phyloP scores from a whole-genome alignment of 1,284 basidiomycete species.

The Porogramme epimiltina region DNA sequence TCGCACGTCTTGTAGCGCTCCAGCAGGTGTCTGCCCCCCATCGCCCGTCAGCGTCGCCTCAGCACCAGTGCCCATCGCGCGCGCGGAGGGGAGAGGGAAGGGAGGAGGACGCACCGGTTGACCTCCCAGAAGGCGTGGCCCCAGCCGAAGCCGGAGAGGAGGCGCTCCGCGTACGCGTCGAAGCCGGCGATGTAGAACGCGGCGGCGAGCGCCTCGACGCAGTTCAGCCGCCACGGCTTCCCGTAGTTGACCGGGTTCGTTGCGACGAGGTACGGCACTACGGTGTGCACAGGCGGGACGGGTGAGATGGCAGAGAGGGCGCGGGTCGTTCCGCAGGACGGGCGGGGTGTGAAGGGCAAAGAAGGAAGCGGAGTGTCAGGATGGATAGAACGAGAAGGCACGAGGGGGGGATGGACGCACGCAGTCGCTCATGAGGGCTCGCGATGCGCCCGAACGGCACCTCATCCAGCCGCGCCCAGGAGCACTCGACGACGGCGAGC shows the following conservation, averaged over 20 bases:
- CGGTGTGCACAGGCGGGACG: not conserved
- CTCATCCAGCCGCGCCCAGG: conserved; percentile 94
- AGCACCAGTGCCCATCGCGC: not conserved
- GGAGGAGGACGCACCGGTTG: conserved; percentile 57
- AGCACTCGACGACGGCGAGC: conserved; percentile 95
- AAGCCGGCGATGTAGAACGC: conserved; percentile 92
- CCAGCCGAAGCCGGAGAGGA: conserved; percentile 87
- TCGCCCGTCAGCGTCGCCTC: not conserved
- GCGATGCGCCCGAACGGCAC: conserved; percentile 94
- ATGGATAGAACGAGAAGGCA: not conserved
- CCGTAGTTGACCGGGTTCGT: conserved; percentile 96
- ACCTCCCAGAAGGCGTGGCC: conserved; percentile 84
- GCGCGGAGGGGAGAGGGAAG: not conserved
- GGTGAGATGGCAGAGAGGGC: not conserved
- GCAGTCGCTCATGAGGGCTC: conserved; percentile 87
- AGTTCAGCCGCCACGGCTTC: conserved; percentile 89
- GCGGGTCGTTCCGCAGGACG: not conserved
- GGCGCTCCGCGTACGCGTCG: conserved; percentile 72
- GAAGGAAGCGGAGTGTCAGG: not conserved
- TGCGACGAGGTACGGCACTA: conserved; percentile 91
- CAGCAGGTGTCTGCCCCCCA: conserved; percentile 35
- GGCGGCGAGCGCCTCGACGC: conserved; percentile 91
- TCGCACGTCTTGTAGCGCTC: conserved; percentile 74
- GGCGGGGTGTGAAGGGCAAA: not conserved
- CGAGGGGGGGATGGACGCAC: conserved; percentile 51